These are phyloP conservation scores for Plantago elongata DNA, from an alignment of 257 asterid genomes.

Conservation along the genomic window DNA sequence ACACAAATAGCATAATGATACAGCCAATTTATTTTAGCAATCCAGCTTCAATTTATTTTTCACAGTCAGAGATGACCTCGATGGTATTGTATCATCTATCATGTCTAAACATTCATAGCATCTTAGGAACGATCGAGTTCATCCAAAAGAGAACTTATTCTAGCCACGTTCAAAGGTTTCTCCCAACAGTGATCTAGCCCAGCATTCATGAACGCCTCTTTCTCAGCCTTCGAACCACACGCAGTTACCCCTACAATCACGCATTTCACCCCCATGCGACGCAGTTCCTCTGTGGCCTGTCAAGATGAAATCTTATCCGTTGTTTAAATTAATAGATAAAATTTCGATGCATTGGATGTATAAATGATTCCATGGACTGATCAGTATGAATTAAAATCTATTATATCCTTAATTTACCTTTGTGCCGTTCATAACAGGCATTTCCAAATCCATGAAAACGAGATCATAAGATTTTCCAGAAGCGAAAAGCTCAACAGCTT, in stretches of 20 bases:
- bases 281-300: slow-evolving; percentile 36
- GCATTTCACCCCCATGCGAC: slow-evolving; percentile 40
- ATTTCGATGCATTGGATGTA: too few relatives aligned
- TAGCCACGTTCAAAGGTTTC: slow-evolving; percentile 27
- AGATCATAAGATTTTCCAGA: slow-evolving; percentile 37
- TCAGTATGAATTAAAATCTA: background rate
- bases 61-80: too few relatives aligned
- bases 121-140: slow-evolving; percentile 12
- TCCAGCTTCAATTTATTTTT: too few relatives aligned
- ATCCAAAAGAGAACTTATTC: slow-evolving; percentile 19
- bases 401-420: slow-evolving; percentile 19
- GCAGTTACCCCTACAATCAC: slow-evolving; percentile 45
- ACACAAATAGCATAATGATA: too few relatives aligned
- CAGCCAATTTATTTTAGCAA: too few relatives aligned
- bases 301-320: background rate
- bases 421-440: slow-evolving; percentile 50
- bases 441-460: slow-evolving; percentile 49
- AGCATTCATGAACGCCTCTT: slow-evolving; percentile 33
- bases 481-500: slow-evolving; percentile 37
- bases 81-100: too few relatives aligned
- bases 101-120: too few relatives aligned
- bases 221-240: slow-evolving; percentile 15
- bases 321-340: background rate
- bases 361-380: too few relatives aligned
- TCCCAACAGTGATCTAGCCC: slow-evolving; percentile 37